Base-by-base conservation (phyloP, 768 basidiomycete species). In the Psilocybe subaeruginosa region DNA sequence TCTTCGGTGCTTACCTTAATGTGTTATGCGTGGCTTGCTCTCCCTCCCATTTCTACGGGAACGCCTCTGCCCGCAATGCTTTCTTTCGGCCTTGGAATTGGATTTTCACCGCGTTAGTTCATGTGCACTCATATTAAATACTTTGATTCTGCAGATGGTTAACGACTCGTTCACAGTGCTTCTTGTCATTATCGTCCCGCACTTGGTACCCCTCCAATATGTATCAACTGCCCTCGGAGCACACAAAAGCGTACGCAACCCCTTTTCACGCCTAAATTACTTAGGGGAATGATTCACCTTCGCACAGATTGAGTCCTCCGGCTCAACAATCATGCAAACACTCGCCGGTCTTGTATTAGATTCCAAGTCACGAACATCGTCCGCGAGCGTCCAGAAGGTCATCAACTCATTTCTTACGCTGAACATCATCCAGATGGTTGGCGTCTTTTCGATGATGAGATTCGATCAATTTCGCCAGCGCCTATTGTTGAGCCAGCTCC, bases 211-310 rank as follows among this genome's bases (percentile, higher is more conserved):
- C 23, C n/a, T 58, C 16, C 56, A 19, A 14, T 62, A 62, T n/a
- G 61, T 62, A 9, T 62, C 61, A 19, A 62, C 61, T 31, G 61
- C 61, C 31, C 50, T 62, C 5, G 61, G 61, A 17, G 61, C 61
- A 8, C 61, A 62, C 31, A 62, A 62, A 54, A 62, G 61, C 39
- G 61, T 62, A 50, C 31, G 61, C 48, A 9, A 3, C 35, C 16
- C 19, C 9, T 53, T 27, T 39, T 29, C 43, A 6, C 19, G 4
- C 19, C 6, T 17, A 9, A 16, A 2, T 8, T 12, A 8, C 8
- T 9, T n/a, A 30, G 47, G 23, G 23, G 23, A 8, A 3, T 35
- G 46, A 39, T 16, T 11, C 12, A 3, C 23, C 27, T 17, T 31
- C 31, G 16, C 45, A 17, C 31, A 62, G 61, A 62, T 62, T 14